Conservation (phyloP, 1,284 basidiomycete genomes). For the Ceratorhiza oryzae-sativae region DNA sequence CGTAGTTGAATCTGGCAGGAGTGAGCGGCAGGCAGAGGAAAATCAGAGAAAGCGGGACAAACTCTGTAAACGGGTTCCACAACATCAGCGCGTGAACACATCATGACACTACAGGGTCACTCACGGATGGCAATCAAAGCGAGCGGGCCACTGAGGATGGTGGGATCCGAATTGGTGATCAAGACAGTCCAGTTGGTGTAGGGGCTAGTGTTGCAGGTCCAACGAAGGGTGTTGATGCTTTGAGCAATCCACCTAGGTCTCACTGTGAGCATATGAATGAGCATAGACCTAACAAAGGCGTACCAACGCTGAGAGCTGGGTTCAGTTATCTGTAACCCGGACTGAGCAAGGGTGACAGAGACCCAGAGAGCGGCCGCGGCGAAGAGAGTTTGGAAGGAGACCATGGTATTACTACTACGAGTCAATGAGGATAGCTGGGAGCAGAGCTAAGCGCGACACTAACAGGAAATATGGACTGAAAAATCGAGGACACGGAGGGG, state of each 20-base stretch:
- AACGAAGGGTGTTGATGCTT: constrained; percentile 33
- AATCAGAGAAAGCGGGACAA: not conserved
- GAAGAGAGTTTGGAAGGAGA: constrained; percentile 1
- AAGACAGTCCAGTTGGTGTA: constrained; percentile 43
- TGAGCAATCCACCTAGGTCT: constrained; percentile 36
- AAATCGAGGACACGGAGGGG: not conserved
- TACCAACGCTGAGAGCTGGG: constrained; percentile 30
- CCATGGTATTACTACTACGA: constrained; percentile 5
- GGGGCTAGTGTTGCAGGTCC: constrained; percentile 29
- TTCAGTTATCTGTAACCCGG: constrained; percentile 33
- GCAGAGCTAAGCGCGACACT: no score
- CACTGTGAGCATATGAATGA: not conserved
- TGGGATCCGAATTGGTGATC: constrained; percentile 38
- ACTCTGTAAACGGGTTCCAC: not conserved
- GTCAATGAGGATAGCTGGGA: no score
- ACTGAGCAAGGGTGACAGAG: constrained; percentile 18
- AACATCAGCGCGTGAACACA: not conserved
- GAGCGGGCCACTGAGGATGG: constrained; percentile 36
- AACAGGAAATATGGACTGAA: constrained; percentile 2
- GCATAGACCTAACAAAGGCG: not conserved
- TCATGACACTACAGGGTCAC: not conserved
- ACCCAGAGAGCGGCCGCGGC: constrained; percentile 12
- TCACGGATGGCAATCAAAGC: constrained; percentile 41
- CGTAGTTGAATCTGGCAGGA: constrained; percentile 35
- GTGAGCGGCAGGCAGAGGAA: not conserved